Conservation (phyloP, 179 eudicot genomes). For the Amaranthus tricolor region DNA sequence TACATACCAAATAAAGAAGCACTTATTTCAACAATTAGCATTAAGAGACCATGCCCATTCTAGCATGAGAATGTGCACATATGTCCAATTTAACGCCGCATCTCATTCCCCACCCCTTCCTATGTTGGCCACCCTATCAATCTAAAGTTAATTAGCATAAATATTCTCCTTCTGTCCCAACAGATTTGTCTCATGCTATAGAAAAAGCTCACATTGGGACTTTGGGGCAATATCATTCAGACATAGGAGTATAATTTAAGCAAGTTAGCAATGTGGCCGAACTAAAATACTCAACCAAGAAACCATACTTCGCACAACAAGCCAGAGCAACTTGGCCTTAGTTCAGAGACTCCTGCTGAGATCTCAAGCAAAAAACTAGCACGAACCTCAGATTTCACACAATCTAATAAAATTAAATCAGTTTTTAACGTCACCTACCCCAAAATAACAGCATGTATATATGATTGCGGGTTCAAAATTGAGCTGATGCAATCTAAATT, state of each 20-base stretch:
- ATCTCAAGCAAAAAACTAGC: not conserved
- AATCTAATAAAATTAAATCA: not conserved
- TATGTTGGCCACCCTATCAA: not conserved
- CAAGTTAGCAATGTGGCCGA: not conserved
- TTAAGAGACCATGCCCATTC: not conserved
- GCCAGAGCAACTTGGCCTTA: not conserved
- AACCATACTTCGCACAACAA: not conserved
- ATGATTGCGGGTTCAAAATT: slow-evolving; percentile 8
- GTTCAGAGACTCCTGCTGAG: not conserved
- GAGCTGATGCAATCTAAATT: not conserved
- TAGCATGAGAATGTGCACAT: not conserved
- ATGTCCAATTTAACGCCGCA: not conserved
- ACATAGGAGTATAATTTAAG: not conserved
- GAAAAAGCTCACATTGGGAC: no score
- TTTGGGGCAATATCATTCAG: no score
- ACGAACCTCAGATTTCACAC: slow-evolving; percentile 11
- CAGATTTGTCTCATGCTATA: no score
- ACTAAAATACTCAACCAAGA: not conserved
- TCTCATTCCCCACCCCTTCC: not conserved
- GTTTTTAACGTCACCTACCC: not conserved
- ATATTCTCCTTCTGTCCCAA: not conserved
- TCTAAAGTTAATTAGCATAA: not conserved
- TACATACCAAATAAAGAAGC: not conserved
- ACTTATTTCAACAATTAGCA: not conserved
- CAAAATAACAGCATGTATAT: slow-evolving; percentile 14